These are phyloP conservation scores for Coccinonectria pachysandricola DNA, from an alignment of 2,329 filamentous ascomycete genomes.

Conservation along the genomic window DNA sequence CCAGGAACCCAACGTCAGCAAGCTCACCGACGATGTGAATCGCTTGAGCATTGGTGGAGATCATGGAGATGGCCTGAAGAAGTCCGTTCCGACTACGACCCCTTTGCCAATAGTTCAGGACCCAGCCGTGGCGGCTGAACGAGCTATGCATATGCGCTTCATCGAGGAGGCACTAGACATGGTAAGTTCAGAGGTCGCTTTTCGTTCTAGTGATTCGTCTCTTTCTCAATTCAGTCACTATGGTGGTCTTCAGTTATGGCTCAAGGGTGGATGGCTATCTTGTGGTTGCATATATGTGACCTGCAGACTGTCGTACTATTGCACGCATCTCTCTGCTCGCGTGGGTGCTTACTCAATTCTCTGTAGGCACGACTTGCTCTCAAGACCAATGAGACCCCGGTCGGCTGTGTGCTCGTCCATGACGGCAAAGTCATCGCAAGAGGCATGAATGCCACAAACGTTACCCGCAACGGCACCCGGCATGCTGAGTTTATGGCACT, in stretches of 20 bases:
- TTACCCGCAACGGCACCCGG: constrained; percentile 79
- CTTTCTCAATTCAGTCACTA: too few species aligned
- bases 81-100: not conserved
- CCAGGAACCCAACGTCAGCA: constrained; percentile 7
- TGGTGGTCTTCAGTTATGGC: too few species aligned
- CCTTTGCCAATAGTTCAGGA: constrained; percentile 12
- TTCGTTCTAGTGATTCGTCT: too few species aligned
- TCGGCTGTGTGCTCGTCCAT: constrained; percentile 89
- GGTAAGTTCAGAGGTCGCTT: constrained; percentile 43
- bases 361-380: constrained; percentile 80
- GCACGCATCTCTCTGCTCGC: too few species aligned
- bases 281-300: too few species aligned
- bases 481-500: constrained; percentile 95
- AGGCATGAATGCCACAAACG: constrained; percentile 96
- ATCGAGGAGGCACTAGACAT: constrained; percentile 82
- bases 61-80: too few species aligned
- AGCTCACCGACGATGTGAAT: constrained; percentile 8
- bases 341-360: too few species aligned
- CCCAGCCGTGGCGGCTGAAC: constrained; percentile 21
- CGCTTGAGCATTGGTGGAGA: constrained; percentile 10
- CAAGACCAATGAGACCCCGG: constrained; percentile 80
- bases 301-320: too few species aligned
- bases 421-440: constrained; percentile 68
- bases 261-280: too few species aligned
- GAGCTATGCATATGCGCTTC: constrained; percentile 40